Evolutionary conservation across 108 stramenopile species (phyloP), one percentile per base, ranked within the genome.

Genomic region (Nitzschia sp.): DNA sequence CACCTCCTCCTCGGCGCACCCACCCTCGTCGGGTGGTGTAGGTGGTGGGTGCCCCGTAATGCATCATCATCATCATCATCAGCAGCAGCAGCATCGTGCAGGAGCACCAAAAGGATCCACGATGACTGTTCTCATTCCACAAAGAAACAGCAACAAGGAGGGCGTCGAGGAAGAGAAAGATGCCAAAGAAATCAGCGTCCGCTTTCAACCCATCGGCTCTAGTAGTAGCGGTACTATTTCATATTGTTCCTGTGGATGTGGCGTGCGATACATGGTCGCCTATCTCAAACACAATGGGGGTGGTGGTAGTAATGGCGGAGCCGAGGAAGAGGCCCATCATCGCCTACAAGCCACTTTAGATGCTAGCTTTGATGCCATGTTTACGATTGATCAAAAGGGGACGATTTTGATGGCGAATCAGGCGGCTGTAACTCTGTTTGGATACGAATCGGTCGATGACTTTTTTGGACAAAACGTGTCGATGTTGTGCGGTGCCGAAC

Each of bases 371-470:
- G 38, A 41, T 13, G 9, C 38, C 38, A 41, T 41, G 38, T 41
- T 81, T 52, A 53, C 64, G 38, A 45, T 83, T 27, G 29, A 65
- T 52, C 61, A 76, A 38, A 38, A 53, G 29, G 73, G 77, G 8
- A 73, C 33, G 6, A 83, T 83, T 34, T 34, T 44, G 19, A 73
- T 65, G 54, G 75, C 72, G 13, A 83, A 83, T 27, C 52, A 69
- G 29, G 60, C 66, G 26, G 65, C 75, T 8, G 21, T 54, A 5
- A 45, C 61, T 0, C 17, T 75, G n/a, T 83, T 83, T 58, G 82
- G 82, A 30, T 83, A 80, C 31, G 38, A 45, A 15, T 32, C 19
- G 16, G 27, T 33, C 15, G 45, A 45, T 9, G 78, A 76, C 35
- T 61, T 83, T 9, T 21, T 76, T 15, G 66, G 71, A 13, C 66